Evolutionary conservation across 2,329 filamentous ascomycete genomes (phyloP), one percentile per base, ranked within the genome.

Genomic region (Colletotrichum camelliae): DNA sequence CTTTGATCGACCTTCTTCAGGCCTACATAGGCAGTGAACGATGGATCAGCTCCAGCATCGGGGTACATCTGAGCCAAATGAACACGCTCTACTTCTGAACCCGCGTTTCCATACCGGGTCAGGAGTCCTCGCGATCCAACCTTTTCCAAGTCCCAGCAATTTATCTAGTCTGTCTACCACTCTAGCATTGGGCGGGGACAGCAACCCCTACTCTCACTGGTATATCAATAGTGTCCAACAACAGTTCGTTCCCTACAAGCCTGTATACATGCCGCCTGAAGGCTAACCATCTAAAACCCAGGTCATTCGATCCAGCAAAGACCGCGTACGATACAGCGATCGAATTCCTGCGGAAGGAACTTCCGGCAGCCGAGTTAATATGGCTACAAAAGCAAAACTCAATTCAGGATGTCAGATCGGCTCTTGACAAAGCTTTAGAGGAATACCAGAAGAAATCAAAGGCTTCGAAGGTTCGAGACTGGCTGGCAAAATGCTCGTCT

Each of bases 161-260:
- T n/a, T n/a, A n/a, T n/a, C n/a, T n/a, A n/a, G n/a, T n/a, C n/a
- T n/a, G n/a, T n/a, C n/a, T n/a, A n/a, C n/a, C n/a, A n/a, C n/a
- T n/a, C n/a, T n/a, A n/a, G n/a, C n/a, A n/a, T n/a, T n/a, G 21
- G 43, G 3, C 1, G 9, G 9, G 5, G 0, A 13, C 5, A 48
- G 10, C 10, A 48, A 48, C 3, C 43, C 18, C 18, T 48, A 48
- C n/a, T n/a, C 43, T 21, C n/a, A 21, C 3, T 48, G 43, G 43
- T 48, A 48, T 48, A 48, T 1, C 43, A 48, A 48, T 3, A 21
- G 43, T 7, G 10, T 13, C n/a, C 43, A 48, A 4, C 43, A 48
- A 0, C 43, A 13, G 43, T 48, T 48, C 3, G 43, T 48, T 0
- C 43, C 5, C 0, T 0, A 0, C 43, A 1, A 48, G 5, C 5